A percentile compares a stretch with the other conserved stretches of the same genome.
Evolutionary conservation across 192 early-diverging fungal genomes (phyloP).

Genomic region (Linnemannia schmuckeri): DNA sequence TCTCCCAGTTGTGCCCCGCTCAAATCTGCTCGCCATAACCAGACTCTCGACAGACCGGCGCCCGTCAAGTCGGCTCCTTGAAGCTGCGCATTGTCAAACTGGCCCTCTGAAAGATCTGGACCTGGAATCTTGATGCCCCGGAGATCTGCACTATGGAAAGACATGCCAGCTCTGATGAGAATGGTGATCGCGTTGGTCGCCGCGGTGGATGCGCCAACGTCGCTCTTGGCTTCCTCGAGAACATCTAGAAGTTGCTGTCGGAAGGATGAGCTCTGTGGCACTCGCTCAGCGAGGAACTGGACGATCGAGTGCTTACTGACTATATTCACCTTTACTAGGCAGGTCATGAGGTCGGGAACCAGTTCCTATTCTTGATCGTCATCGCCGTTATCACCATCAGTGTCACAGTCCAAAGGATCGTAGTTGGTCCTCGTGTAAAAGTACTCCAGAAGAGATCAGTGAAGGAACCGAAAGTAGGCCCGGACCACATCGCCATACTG

Average conservation of each 20-base stretch:
- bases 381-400: neutral
- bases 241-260: neutral
- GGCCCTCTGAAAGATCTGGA: neutral
- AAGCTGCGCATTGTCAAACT: constrained; percentile 14
- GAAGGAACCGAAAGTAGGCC: neutral
- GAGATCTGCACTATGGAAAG: neutral
- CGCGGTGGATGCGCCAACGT: neutral
- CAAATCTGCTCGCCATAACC: neutral
- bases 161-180: neutral
- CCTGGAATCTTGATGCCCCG: neutral
- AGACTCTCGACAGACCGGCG: neutral
- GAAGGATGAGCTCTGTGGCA: neutral
- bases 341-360: neutral
- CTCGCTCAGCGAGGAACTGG: constrained; percentile 6
- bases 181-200: constrained; percentile 17
- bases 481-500: neutral
- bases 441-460: constrained; percentile 17
- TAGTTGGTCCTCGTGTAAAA: neutral
- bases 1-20: neutral
- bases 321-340: neutral
- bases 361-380: neutral
- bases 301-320: neutral
- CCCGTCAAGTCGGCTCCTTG: neutral
- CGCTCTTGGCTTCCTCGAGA: neutral
- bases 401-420: neutral